A percentile compares a stretch with the other conserved stretches of the same genome.
phyloP scores from a whole-genome alignment of 148 eudicot species.

The Chenopodium album region DNA sequence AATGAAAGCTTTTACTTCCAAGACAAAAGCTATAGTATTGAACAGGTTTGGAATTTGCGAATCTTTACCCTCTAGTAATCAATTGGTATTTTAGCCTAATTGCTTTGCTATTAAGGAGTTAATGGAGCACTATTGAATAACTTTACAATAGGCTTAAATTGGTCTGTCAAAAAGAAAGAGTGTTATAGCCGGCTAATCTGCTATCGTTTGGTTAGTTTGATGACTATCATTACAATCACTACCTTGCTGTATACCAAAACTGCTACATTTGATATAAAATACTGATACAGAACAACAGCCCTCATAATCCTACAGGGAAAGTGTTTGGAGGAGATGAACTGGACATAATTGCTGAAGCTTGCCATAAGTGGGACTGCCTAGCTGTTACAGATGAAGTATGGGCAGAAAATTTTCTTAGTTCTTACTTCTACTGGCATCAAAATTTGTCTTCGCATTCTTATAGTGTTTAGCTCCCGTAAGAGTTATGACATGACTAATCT shows the following conservation, averaged over 20 bases:
- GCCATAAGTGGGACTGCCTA: constrained; percentile 58
- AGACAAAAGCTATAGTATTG: constrained; percentile 79
- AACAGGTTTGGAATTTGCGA: constrained; percentile 56
- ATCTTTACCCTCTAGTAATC: not conserved
- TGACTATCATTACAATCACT: not conserved
- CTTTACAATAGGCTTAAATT: not conserved
- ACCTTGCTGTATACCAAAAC: not conserved
- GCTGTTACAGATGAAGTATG: constrained; percentile 97
- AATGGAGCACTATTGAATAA: not conserved
- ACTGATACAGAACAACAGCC: constrained; percentile 71
- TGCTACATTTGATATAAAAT: constrained; percentile 13
- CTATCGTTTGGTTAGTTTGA: not conserved
- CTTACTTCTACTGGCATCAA: constrained; percentile 9
- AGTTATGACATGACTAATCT: not conserved
- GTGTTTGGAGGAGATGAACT: constrained; percentile 79
- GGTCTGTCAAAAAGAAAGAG: not conserved
- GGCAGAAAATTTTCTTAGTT: constrained; percentile 25
- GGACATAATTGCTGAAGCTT: constrained; percentile 70
- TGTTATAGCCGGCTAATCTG: not conserved
- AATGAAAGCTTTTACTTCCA: constrained; percentile 52
- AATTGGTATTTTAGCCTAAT: not conserved
- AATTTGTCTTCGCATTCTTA: not conserved
- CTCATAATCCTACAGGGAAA: constrained; percentile 99
- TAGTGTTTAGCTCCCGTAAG: not conserved
- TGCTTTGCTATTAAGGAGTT: not conserved